A percentile compares a stretch with the other conserved stretches of the same genome.
Evolutionary conservation across 73 alveolate species (phyloP).

Genomic region (Paramecium tetraurelia): DNA sequence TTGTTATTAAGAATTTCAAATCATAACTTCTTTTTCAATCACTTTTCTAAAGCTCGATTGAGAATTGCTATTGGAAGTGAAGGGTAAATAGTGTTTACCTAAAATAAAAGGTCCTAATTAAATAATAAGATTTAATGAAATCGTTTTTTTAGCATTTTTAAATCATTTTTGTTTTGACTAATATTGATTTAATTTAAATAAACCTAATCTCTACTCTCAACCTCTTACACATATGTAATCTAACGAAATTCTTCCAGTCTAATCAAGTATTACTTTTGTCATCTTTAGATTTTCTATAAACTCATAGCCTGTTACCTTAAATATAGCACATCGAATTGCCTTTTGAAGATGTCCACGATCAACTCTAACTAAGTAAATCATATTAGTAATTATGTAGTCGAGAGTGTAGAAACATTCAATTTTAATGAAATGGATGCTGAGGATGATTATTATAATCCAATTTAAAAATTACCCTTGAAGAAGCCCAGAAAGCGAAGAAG

Average conservation of each 20-base stretch:
- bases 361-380: background rate
- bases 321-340: background rate
- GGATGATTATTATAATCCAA: background rate
- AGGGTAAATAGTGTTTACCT: background rate
- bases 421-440: background rate
- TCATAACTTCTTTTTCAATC: too few relatives aligned
- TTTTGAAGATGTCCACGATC: background rate
- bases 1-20: background rate
- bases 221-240: background rate
- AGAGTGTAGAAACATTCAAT: background rate
- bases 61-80: background rate
- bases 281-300: background rate
- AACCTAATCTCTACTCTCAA: background rate
- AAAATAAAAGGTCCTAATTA: background rate
- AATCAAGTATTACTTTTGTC: background rate
- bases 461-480: background rate
- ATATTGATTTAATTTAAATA: background rate
- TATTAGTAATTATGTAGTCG: background rate
- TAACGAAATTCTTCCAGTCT: background rate
- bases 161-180: background rate
- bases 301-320: background rate
- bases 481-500: constrained; percentile 1
- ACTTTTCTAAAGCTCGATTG: background rate
- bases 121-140: background rate
- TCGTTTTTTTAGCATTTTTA: constrained; percentile 1